These are phyloP conservation scores for Caryopteris hybrid DNA, from an alignment of 305 asterid species.

Conservation along the genomic window DNA sequence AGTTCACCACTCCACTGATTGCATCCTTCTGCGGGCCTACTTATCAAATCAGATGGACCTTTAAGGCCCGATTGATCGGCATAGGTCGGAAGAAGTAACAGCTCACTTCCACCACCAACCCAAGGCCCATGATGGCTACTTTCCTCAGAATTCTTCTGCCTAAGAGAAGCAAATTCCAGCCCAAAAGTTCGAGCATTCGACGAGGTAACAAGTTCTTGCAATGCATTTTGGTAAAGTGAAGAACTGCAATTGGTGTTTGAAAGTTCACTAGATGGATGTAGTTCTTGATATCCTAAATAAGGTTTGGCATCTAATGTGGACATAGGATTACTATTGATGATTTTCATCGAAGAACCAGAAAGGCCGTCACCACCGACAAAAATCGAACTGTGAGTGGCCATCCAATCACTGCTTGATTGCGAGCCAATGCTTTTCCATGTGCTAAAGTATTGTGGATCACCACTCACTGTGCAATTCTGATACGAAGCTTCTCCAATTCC, in stretches of 20 bases:
- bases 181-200: slow-evolving; percentile 26
- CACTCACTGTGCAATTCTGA: slow-evolving; percentile 8
- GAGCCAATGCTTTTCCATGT: slow-evolving; percentile 47
- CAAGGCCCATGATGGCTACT: slow-evolving; percentile 16
- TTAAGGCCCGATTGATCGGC: slow-evolving; percentile 26
- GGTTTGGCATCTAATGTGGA: slow-evolving; percentile 21
- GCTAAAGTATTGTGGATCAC: slow-evolving; percentile 39
- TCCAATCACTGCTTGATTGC: slow-evolving; percentile 43
- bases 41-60: background rate
- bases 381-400: slow-evolving; percentile 19
- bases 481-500: slow-evolving; percentile 8
- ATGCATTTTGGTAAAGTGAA: slow-evolving; percentile 31
- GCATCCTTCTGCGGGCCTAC: slow-evolving; percentile 14
- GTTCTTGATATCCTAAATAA: slow-evolving; percentile 24
- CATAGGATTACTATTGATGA: slow-evolving; percentile 8
- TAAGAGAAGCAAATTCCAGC: slow-evolving; percentile 17
- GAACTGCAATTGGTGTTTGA: slow-evolving; percentile 18
- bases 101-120: slow-evolving; percentile 28
- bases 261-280: slow-evolving; percentile 9
- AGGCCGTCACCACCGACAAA: slow-evolving; percentile 31
- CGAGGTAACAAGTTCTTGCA: slow-evolving; percentile 41
- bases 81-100: slow-evolving; percentile 24
- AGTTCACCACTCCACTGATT: slow-evolving; percentile 27
- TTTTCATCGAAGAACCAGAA: slow-evolving; percentile 21
- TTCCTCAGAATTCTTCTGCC: slow-evolving; percentile 22